Conservation (phyloP, 2,329 filamentous ascomycete species). For the Botrytis galanthina region DNA sequence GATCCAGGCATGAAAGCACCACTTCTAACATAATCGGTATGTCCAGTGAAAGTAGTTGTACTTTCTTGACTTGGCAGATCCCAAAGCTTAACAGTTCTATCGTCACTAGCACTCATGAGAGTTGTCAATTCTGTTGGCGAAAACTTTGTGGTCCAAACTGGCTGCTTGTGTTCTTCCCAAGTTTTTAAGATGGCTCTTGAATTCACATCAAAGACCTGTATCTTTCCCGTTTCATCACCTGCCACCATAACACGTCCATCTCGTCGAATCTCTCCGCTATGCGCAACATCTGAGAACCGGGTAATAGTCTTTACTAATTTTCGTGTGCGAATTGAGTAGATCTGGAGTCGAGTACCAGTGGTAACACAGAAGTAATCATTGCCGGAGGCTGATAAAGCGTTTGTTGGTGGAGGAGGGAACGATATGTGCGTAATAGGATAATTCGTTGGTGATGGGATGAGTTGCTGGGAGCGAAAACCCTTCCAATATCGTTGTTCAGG, state of each 20-base stretch:
- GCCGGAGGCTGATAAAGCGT: conserved; percentile 45
- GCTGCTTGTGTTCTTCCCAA: conserved; percentile 91
- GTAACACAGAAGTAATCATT: conserved; percentile 86
- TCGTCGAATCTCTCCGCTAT: conserved; percentile 81
- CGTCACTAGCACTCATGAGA: conserved; percentile 86
- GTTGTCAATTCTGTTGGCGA: conserved; percentile 84
- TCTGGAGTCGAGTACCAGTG: conserved; percentile 88
- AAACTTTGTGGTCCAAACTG: conserved; percentile 89
- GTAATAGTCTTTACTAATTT: conserved; percentile 93
- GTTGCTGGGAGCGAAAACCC: conserved; percentile 86
- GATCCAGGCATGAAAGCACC: conserved; percentile 79
- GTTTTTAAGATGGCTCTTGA: conserved; percentile 92
- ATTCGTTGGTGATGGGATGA: conserved; percentile 72
- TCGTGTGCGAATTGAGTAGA: conserved; percentile 88
- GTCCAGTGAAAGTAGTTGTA: conserved; percentile 76
- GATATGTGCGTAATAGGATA: conserved; percentile 91
- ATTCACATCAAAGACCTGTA: conserved; percentile 92
- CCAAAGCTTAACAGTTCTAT: conserved; percentile 91
- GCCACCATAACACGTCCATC: conserved; percentile 89
- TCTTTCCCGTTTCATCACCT: conserved; percentile 84
- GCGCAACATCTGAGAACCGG: conserved; percentile 86
- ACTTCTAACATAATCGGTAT: conserved; percentile 87
- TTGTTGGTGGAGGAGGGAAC: conserved; percentile 52
- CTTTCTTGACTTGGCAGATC: conserved; percentile 80
- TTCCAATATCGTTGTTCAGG: conserved; percentile 97